Base-by-base conservation (phyloP, 805 yeast genomes). In the Myxozyma lipomycoides region DNA sequence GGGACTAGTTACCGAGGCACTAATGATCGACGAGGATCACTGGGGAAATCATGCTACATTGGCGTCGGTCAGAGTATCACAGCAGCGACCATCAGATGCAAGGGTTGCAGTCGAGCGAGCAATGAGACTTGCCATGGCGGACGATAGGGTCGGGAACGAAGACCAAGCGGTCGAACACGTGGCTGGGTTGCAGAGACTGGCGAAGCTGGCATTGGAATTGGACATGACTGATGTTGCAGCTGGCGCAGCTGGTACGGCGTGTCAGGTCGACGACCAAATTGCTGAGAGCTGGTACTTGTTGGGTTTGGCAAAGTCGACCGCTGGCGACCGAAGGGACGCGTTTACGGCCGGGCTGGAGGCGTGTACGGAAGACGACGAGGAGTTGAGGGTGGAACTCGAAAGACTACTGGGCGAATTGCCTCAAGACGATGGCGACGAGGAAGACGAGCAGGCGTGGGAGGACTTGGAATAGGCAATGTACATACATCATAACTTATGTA, bases 51-150 rank as follows among this genome's bases (percentile, higher is more conserved):
- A 87, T 82, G 78, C 89, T 1, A 73, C 86, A 28, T 72, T 89
- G 55, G 88, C 95, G 3, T 87, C 95, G 39, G 86, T 93, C 53
- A 77, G 95, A 53, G 88, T 91, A 42, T 86, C 96, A 5, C 98
- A 93, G 67, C 89, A 83, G 64, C 72, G 81, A 45, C 75, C 71
- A 37, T 74, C 75, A 0, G 96, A 89, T 4, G 98, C 98, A 10
- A 67, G 70, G 43, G 74, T 75, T 23, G 89, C 93, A 0, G 72
- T 90, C 45, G 48, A 56, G 12, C 77, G 78, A 62, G 74, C 96
- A 1, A 88, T 96, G 96, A 75, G 73, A 24, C 72, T 84, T 46
- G 58, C 58, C 7, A 43, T 22, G 12, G 70, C 73, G 37, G 54
- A 38, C 10, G 51, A 46, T 26, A 12, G 32, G 12, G 32, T 7